A percentile compares a stretch with the other conserved stretches of the same genome.
These are phyloP conservation scores for Eutypella sp. DNA, from an alignment of 2,329 filamentous ascomycete genomes.

Conservation along the genomic window DNA sequence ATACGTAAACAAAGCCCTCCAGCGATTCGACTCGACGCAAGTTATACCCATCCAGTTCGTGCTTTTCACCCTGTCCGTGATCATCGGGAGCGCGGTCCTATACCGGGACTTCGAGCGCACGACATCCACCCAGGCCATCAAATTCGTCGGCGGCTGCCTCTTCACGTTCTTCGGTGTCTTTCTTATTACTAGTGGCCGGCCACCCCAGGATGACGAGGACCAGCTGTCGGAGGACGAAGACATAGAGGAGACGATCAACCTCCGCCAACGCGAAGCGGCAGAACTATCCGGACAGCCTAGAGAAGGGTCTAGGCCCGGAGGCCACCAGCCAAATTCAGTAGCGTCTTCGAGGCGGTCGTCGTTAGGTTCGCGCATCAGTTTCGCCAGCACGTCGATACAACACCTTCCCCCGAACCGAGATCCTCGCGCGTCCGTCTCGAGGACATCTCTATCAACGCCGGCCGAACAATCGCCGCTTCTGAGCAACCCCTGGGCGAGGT, in stretches of 20 bases:
- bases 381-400: constrained; percentile 33
- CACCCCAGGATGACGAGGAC: constrained; percentile 51
- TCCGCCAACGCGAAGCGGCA: constrained; percentile 41
- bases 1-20: constrained; percentile 83
- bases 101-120: constrained; percentile 94
- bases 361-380: constrained; percentile 40
- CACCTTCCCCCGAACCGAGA: constrained; percentile 32
- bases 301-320: constrained; percentile 13
- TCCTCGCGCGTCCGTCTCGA: constrained; percentile 25
- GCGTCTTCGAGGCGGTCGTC: constrained; percentile 44
- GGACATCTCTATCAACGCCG: constrained; percentile 23
- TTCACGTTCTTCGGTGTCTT: constrained; percentile 97
- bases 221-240: constrained; percentile 54
- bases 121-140: constrained; percentile 64
- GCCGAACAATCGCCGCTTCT: constrained; percentile 35
- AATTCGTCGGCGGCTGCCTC: constrained; percentile 86
- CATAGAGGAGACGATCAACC: constrained; percentile 59
- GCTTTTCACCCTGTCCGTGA: constrained; percentile 91
- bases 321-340: constrained; percentile 11
- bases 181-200: constrained; percentile 83
- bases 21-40: constrained; percentile 93
- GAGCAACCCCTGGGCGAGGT: constrained; percentile 40
- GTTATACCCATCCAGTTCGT: constrained; percentile 98
- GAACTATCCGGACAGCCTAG: constrained; percentile 26
- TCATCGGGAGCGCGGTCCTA: constrained; percentile 85